Conservation (phyloP, 78 protist genomes). For the Anaeramoeba flamelloides region DNA sequence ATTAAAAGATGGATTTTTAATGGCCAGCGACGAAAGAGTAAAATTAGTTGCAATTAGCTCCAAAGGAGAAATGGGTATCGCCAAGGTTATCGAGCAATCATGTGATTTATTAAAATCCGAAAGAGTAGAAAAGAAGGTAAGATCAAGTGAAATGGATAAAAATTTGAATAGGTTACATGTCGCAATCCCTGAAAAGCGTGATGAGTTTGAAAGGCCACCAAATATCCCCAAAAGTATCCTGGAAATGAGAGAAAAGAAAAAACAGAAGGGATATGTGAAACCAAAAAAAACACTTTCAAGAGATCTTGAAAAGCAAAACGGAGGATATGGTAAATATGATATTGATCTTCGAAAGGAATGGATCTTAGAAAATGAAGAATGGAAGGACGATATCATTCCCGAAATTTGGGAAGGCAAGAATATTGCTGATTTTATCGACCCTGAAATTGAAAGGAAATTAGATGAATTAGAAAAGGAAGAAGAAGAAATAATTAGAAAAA, state of each 20-base stretch:
- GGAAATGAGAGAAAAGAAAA: conserved; percentile 4
- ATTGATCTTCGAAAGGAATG: conserved; percentile 20
- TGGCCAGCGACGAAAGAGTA: too few species aligned
- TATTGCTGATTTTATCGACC: conserved; percentile 83
- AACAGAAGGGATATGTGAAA: neutral
- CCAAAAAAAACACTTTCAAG: conserved; percentile 8
- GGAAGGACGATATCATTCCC: conserved; percentile 86
- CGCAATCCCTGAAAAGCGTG: conserved; percentile 57
- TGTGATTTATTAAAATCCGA: conserved; percentile 70
- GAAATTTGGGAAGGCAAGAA: conserved; percentile 89
- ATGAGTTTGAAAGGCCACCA: conserved; percentile 31
- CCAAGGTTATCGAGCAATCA: too few species aligned
- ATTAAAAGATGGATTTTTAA: too few species aligned
- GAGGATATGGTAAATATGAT: conserved; percentile 49
- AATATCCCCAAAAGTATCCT: conserved; percentile 3
- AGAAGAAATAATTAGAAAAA: too few species aligned
- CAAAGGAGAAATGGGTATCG: too few species aligned
- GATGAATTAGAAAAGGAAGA: too few species aligned
- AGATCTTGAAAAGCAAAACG: conserved; percentile 26
- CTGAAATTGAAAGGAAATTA: conserved; percentile 66
- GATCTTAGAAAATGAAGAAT: conserved; percentile 39
- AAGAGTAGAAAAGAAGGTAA: conserved; percentile 48
- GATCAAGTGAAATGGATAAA: neutral
- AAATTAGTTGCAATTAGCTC: too few species aligned
- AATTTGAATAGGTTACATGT: conserved; percentile 47